Percentiles rank a stretch among this genome's conserved stretches.
These are phyloP conservation scores for Peniophora sp. DNA, from an alignment of 1,284 basidiomycete genomes.

Conservation along the genomic window DNA sequence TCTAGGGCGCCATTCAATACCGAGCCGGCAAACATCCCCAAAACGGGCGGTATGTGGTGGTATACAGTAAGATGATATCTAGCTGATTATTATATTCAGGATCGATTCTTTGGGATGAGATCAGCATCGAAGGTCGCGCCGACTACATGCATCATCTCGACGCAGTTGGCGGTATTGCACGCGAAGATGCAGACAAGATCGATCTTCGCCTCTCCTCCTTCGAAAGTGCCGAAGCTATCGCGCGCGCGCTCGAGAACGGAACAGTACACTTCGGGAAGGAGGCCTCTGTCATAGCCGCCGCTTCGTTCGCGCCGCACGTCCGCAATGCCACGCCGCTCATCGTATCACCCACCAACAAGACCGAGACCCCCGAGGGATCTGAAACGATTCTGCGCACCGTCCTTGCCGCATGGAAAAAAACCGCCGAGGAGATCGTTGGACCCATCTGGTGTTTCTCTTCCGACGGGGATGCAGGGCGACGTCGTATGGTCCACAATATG, in stretches of 20 bases:
- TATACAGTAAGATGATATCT: too few relatives aligned
- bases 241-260: constrained; percentile 4
- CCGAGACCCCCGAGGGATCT: constrained; percentile 4
- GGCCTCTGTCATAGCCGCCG: constrained; percentile 10
- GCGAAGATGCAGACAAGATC: constrained; percentile 10
- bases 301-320: constrained; percentile 3
- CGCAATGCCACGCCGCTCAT: constrained; percentile 8
- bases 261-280: constrained; percentile 11
- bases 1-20: too few relatives aligned
- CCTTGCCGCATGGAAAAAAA: too few relatives aligned
- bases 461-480: too few relatives aligned
- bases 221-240: constrained; percentile 5
- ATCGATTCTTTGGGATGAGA: constrained; percentile 16
- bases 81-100: too few relatives aligned
- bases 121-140: constrained; percentile 11
- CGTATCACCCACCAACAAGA: constrained; percentile 10
- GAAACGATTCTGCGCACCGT: neutral
- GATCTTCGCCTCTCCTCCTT: constrained; percentile 3
- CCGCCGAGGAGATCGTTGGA: too few relatives aligned
- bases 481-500: too few relatives aligned
- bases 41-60: too few relatives aligned
- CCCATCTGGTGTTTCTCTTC: too few relatives aligned
- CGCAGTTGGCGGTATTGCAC: constrained; percentile 15
- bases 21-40: too few relatives aligned
- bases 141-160: constrained; percentile 11